Conservation (phyloP, 164 flowering plant genomes). For the Hamamelis virginiana region DNA sequence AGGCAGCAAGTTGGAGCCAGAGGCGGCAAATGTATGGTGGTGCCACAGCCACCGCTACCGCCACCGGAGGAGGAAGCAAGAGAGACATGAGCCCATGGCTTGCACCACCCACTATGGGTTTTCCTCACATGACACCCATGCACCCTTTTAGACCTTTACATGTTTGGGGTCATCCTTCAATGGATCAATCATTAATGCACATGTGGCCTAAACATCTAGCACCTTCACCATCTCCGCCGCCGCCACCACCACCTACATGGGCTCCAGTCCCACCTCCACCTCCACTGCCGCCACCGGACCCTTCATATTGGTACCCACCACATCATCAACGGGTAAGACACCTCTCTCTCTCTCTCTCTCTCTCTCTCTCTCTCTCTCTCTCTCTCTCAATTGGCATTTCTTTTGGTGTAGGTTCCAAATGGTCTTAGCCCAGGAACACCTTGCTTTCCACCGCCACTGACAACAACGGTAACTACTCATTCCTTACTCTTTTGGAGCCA, state of each 20-base stretch:
- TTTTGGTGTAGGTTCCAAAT: constrained; percentile 40
- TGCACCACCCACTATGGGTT: constrained; percentile 76
- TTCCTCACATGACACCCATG: constrained; percentile 56
- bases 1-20: constrained; percentile 89
- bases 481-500: not conserved
- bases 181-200: constrained; percentile 57
- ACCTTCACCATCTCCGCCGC: constrained; percentile 39
- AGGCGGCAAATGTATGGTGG: constrained; percentile 61
- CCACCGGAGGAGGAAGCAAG: constrained; percentile 36
- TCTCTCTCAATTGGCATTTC: not conserved
- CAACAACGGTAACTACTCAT: constrained; percentile 34
- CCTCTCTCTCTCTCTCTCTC: constrained; percentile 6
- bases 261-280: constrained; percentile 30
- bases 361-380: not conserved
- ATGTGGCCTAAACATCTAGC: constrained; percentile 75
- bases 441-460: constrained; percentile 54
- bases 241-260: constrained; percentile 35
- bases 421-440: constrained; percentile 55
- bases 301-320: constrained; percentile 64
- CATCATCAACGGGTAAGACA: constrained; percentile 47
- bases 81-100: constrained; percentile 57
- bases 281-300: constrained; percentile 30
- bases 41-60: too few relatives aligned
- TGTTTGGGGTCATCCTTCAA: constrained; percentile 94
- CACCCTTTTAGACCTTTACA: constrained; percentile 71